Base-by-base conservation (phyloP, 768 basidiomycete species). In the Dacryopinax spathularia region DNA sequence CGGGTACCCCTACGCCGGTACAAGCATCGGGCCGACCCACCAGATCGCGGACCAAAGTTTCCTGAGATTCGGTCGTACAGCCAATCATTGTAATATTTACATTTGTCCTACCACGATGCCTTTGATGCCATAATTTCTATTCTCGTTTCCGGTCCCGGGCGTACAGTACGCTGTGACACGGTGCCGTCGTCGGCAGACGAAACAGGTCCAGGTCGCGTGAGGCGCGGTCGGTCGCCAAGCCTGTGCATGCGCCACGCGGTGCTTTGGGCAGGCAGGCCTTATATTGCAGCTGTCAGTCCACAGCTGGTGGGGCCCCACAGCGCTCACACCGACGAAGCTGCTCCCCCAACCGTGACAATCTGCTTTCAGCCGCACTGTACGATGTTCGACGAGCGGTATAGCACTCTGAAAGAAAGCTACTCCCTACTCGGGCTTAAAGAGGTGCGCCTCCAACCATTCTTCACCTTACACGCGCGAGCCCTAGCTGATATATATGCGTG, bases 401-500 rank as follows among this genome's bases (percentile, higher is more conserved):
- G 25, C 48, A 29, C 25, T 9, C 48, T 56, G 12, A 56, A 18
- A 29, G 48, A 56, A 10, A 56, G 48, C 31, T 56, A 56, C 29
- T 22, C 12, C 5, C 48, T 27, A 29, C 48, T 56, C 25, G 48
- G 48, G 25, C 48, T 56, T 22, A 56, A 56, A 29, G 48, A 56
- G 48, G 48, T 56, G 48, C 48, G 48, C 29, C 25, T 31, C 35
- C 63, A 41, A 39, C 60, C 39, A 4, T 43, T 25, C 62, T 65
- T 15, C 65, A 66, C 39, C 37, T 37, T 56, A 4, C 25, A 56
- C 60, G 34, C 39, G n/a, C 34, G 22, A 34, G 33, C 7, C 35
- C 44, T 41, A 33, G 43, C 33, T 62, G 33, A 39, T 10, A 20
- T 13, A 39, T 13, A 69, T 7, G 72, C n/a, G n/a, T n/a, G n/a